These are phyloP conservation scores for Amoebophrya sp. DNA, from an alignment of 169 alveolate genomes.

Conservation along the genomic window DNA sequence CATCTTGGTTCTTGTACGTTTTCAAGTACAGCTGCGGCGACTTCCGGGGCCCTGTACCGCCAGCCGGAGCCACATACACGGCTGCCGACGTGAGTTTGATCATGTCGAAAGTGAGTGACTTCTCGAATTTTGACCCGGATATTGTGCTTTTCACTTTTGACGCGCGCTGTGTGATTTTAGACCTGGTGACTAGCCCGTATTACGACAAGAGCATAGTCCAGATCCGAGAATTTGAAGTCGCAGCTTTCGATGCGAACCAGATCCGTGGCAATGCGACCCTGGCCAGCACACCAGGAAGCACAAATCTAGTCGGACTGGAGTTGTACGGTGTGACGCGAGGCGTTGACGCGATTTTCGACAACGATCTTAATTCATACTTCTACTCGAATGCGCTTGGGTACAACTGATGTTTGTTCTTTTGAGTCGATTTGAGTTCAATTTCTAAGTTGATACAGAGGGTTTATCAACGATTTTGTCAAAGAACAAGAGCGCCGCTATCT, in stretches of 20 bases:
- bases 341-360: background rate
- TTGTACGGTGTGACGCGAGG: background rate
- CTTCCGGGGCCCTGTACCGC: background rate
- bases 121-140: background rate
- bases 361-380: background rate
- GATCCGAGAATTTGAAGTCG: background rate
- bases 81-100: background rate
- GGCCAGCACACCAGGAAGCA: background rate
- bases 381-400: background rate
- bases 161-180: background rate
- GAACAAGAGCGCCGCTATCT: no score
- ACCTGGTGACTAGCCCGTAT: background rate
- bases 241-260: background rate
- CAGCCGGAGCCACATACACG: background rate
- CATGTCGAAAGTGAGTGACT: background rate
- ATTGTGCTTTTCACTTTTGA: background rate
- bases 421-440: no score
- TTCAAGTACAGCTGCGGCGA: background rate
- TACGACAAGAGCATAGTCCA: background rate
- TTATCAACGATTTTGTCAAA: no score
- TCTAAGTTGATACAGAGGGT: no score
- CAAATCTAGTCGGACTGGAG: background rate
- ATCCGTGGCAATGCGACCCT: background rate
- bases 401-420: no score
- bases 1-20: background rate